Conservation (phyloP, 129 eudicot species). For the Artemisia argyi region DNA sequence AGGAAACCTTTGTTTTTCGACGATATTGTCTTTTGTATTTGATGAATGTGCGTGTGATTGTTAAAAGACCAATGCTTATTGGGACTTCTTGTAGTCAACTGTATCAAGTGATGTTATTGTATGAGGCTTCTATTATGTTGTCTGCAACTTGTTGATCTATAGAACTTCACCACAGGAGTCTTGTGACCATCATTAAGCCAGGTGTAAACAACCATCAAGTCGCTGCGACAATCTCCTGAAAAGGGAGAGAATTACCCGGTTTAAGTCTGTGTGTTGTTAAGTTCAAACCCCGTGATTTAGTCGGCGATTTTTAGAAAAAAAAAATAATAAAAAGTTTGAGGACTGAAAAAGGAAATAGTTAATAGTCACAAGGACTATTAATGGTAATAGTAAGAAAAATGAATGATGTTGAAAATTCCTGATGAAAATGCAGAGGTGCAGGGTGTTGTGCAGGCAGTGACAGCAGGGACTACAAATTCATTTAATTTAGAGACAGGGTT, state of each 20-base stretch:
- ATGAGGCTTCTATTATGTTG: background rate
- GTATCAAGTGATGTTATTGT: slow-evolving; percentile 9
- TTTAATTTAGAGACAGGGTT: slow-evolving; percentile 24
- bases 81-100: slow-evolving; percentile 17
- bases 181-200: too few relatives aligned
- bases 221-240: too few relatives aligned
- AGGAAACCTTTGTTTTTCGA: slow-evolving; percentile 26
- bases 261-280: too few relatives aligned
- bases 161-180: background rate
- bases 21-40: slow-evolving; percentile 18
- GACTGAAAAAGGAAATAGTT: background rate
- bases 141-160: background rate
- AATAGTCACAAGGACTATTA: background rate
- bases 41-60: slow-evolving; percentile 29
- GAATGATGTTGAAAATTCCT: slow-evolving; percentile 41
- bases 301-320: too few relatives aligned
- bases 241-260: too few relatives aligned
- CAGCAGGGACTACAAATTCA: slow-evolving; percentile 11
- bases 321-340: background rate
- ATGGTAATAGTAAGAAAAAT: background rate
- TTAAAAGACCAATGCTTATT: slow-evolving; percentile 2
- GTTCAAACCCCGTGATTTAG: too few relatives aligned
- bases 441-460: slow-evolving; percentile 33
- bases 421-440: slow-evolving; percentile 31
- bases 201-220: too few relatives aligned